Evolutionary conservation across 345 rosid genomes (phyloP), one percentile per base, ranked within the genome.

Genomic region (Lepidium didymum): DNA sequence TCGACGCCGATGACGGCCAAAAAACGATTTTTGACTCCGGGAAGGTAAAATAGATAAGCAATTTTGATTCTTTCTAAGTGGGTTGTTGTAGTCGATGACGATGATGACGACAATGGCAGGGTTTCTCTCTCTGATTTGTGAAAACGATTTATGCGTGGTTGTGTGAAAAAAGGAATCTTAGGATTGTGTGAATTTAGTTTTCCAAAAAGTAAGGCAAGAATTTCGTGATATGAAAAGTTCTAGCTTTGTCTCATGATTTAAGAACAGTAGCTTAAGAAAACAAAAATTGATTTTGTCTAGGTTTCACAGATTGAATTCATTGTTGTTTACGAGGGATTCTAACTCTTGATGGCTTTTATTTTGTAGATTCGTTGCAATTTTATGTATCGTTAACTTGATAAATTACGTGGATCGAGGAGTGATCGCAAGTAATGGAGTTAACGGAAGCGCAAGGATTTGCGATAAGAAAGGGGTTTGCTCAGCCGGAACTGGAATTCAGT

Each of bases 321-420:
- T 31, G 13, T 51, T n/a, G 6, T 29, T 18, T 7, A 38, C 8
- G 10, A n/a, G 3, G 9, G 59, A 54, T 41, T 55, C 23, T 69
- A n/a, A 60, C 68, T 74, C 46, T 43, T 57, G 10, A 33, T 3
- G 29, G 31, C 0, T 50, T 59, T 6, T 59, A 8, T 7, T 29
- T 42, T 83, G 75, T 81, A 93, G 97, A 85, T 75, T 93, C 47
- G 88, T 90, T 8, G 14, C 86, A 5, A 82, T 94, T 34, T 86
- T 94, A 76, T 91, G 99, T 75, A 73, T 91, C 35, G 77, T 87
- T 64, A 94, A 85, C 81, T 50, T 94, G 88, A 54, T 91, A 53
- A 94, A 94, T 80, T 85, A 91, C 23, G 81, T 91, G 72, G 99
- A 94, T 79, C 85, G 99, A 77, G 99, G 99, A 79, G 91, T 83